phyloP scores from a whole-genome alignment of 768 basidiomycete species.

The Naganishia kalamii region DNA sequence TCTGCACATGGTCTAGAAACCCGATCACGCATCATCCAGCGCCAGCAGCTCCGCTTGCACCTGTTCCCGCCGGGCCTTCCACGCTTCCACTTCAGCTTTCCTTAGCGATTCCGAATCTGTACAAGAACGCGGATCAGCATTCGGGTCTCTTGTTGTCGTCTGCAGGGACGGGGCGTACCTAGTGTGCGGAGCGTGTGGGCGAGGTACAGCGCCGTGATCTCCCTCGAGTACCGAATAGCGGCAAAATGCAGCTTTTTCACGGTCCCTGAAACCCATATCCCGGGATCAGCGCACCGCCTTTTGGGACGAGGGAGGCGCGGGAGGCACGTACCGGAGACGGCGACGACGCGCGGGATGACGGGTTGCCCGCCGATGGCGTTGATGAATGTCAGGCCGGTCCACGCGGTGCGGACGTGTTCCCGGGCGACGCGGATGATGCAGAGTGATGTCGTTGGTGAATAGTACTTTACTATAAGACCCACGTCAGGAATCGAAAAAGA shows the following conservation, averaged over 20 bases:
- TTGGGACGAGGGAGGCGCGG: no score
- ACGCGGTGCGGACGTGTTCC: conserved; percentile 19
- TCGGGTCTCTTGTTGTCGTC: not conserved
- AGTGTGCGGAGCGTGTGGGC: conserved; percentile 12
- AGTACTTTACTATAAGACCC: conserved; percentile 17
- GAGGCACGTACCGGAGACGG: conserved; percentile 22
- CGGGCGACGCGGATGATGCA: conserved; percentile 25
- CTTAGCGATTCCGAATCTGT: conserved; percentile 7
- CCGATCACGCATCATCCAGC: conserved; percentile 4
- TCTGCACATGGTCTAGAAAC: no score
- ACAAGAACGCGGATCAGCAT: not conserved
- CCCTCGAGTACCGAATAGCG: conserved; percentile 16
- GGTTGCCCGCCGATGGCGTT: conserved; percentile 16
- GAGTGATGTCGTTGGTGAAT: conserved; percentile 23
- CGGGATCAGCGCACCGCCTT: not conserved
- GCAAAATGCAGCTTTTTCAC: conserved; percentile 20
- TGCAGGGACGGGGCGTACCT: not conserved
- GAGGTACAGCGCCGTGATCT: conserved; percentile 20
- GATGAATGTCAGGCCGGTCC: conserved; percentile 18
- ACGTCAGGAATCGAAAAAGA: not conserved
- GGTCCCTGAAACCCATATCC: conserved; percentile 6
- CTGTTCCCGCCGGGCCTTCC: conserved; percentile 16
- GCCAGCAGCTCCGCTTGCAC: conserved; percentile 9
- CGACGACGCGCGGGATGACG: conserved; percentile 18
- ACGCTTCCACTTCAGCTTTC: conserved; percentile 16